These are phyloP conservation scores for Didymella lethalis DNA, from an alignment of 2,329 filamentous ascomycete genomes.

Conservation along the genomic window DNA sequence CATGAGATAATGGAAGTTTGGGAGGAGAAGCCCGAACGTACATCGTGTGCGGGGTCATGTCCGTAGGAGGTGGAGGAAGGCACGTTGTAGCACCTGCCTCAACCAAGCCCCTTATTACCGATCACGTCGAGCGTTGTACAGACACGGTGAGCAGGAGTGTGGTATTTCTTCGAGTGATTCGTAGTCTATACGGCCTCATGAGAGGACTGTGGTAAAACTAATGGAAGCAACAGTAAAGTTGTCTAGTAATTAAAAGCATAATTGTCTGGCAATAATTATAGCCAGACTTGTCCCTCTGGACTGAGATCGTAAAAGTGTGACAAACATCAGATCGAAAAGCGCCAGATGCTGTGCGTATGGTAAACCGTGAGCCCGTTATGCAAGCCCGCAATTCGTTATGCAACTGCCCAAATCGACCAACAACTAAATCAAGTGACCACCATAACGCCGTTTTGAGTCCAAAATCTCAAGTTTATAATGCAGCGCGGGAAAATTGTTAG, in stretches of 20 bases:
- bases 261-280: slow-evolving; percentile 9
- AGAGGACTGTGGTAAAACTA: slow-evolving; percentile 8
- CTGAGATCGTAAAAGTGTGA: slow-evolving; percentile 6
- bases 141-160: background rate
- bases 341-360: slow-evolving; percentile 14
- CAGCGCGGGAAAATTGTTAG: background rate
- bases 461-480: slow-evolving; percentile 10
- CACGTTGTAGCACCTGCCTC: slow-evolving; percentile 2
- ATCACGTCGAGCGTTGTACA: background rate
- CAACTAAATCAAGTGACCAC: background rate
- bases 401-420: slow-evolving; percentile 3
- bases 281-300: slow-evolving; percentile 11
- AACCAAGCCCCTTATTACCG: background rate
- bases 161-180: slow-evolving; percentile 19
- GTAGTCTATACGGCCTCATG: slow-evolving; percentile 22
- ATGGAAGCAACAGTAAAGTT: slow-evolving; percentile 21
- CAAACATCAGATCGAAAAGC: slow-evolving; percentile 6
- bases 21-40: background rate
- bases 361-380: slow-evolving; percentile 10
- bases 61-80: slow-evolving; percentile 1
- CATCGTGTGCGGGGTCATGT: slow-evolving; percentile 13
- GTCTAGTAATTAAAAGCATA: slow-evolving; percentile 24
- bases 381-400: slow-evolving; percentile 16
- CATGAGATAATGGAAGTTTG: slow-evolving; percentile 9
- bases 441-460: slow-evolving; percentile 16